A percentile compares a stretch with the other conserved stretches of the same genome.
phyloP scores from a whole-genome alignment of 169 alveolate species.

The Plasmodium inui region DNA sequence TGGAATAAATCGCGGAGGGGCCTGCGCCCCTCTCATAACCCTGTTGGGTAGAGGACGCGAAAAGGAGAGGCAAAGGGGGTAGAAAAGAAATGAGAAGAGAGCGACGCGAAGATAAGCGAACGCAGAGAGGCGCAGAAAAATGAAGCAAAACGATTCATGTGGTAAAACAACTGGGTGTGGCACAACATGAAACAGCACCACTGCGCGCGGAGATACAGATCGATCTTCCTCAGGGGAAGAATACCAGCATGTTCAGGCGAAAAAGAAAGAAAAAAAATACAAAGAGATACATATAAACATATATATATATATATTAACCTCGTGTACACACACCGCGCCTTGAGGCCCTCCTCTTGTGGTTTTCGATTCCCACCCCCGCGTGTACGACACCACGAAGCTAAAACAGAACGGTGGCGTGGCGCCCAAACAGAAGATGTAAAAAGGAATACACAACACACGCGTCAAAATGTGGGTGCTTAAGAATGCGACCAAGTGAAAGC shows the following conservation, averaged over 20 bases:
- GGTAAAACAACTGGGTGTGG: neutral
- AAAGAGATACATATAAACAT: neutral
- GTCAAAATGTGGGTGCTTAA: neutral
- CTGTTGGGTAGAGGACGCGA: neutral
- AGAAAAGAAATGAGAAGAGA: neutral
- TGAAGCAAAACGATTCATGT: neutral
- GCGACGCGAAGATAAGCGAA: neutral
- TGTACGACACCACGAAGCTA: neutral
- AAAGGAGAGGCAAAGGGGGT: neutral
- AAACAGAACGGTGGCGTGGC: neutral
- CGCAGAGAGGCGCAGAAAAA: neutral
- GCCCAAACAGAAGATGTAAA: neutral
- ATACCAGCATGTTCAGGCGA: conserved; percentile 3
- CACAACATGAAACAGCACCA: neutral
- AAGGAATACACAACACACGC: neutral
- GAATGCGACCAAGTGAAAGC: neutral
- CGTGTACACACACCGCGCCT: neutral
- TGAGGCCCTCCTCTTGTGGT: neutral
- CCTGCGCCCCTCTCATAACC: neutral
- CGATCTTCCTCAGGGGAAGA: neutral
- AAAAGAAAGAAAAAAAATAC: neutral
- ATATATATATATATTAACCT: neutral
- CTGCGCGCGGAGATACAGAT: neutral
- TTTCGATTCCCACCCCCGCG: neutral
- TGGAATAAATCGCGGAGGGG: neutral